Percentiles rank a stretch among this genome's conserved stretches.
Conservation (phyloP, 306 rosid genomes). For the cucumber (Cucumis sativus) region DNA sequence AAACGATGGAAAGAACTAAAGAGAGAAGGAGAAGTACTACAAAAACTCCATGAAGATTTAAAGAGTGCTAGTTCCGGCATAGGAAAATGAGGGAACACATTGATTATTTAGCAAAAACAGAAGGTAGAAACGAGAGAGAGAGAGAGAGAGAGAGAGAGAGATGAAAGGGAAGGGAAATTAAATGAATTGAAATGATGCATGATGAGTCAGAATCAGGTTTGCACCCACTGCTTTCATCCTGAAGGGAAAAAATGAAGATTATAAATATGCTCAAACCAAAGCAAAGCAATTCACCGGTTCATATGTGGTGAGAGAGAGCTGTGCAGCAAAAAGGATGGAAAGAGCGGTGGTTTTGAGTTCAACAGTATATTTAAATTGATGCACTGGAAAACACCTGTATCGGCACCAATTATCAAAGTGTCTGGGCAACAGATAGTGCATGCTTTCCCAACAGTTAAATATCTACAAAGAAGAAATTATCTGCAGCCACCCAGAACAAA, state of each 20-base stretch:
- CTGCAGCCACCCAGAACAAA: constrained; percentile 28
- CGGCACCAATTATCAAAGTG: constrained; percentile 19
- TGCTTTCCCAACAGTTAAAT: constrained; percentile 25
- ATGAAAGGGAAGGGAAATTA: neutral
- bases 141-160: neutral
- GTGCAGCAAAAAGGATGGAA: constrained; percentile 7
- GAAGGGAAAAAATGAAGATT: neutral
- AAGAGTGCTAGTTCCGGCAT: neutral
- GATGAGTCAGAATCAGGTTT: neutral
- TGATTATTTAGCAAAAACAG: neutral
- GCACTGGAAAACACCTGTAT: constrained; percentile 17
- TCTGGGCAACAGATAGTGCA: constrained; percentile 23
- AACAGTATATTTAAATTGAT: constrained; percentile 19
- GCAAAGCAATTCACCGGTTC: constrained; percentile 4
- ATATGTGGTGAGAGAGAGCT: neutral
- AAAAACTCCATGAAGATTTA: neutral
- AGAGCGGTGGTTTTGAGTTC: constrained; percentile 7
- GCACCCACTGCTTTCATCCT: neutral
- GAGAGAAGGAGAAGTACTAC: neutral
- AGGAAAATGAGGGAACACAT: neutral
- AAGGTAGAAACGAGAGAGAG: neutral
- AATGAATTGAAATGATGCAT: neutral
- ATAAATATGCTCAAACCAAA: neutral
- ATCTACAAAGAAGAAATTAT: constrained; percentile 28
- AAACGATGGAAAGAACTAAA: neutral